Evolutionary conservation across 768 basidiomycete genomes (phyloP), one percentile per base, ranked within the genome.

Genomic region (Mycena capillaripes): DNA sequence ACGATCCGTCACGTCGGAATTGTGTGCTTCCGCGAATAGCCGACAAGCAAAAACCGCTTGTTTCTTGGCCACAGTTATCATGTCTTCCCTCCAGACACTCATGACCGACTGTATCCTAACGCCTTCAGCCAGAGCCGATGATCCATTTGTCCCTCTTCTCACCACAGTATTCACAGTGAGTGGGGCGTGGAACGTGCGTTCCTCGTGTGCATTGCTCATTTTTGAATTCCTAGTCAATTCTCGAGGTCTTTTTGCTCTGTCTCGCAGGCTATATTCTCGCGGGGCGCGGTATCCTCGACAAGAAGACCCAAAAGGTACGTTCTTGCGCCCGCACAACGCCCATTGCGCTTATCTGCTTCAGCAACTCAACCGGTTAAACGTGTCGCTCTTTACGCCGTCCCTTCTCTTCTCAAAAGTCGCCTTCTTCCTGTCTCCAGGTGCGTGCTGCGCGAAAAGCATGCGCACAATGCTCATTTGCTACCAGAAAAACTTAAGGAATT

Each of bases 351-450:
- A 27, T 38, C n/a, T 10, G 29, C 55, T 46, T n/a, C 77, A 94
- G 93, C 89, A 91, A 88, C 83, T 95, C 23, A 96, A 95, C 77
- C 86, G 89, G 25, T 83, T 97, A 62, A 97, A 97, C 80, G 91
- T 97, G 27, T 93, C 93, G 0, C 89, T 98, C 36, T 98, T 98
- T 83, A 95, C 94, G 0, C 94, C 95, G 0, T 92, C 93, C 0
- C 89, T 97, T 8, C 85, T 97, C 36, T 97, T 97, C 83, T 96
- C 95, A 16, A 99, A 98, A 83, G 96, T 99, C 25, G 97, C 97
- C 0, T 97, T 97, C 84, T 95, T 93, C 79, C 81, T 97, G 48
- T 90, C 93, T 0, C 96, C 97, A 79, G 89, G 93, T 89, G 74
- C 38, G 86, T 77, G 25, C 6, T 16, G 5, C 25, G 48, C 29